phyloP scores from a whole-genome alignment of 176 grass and related monocot genomes.

The Neostapfia colusana region DNA sequence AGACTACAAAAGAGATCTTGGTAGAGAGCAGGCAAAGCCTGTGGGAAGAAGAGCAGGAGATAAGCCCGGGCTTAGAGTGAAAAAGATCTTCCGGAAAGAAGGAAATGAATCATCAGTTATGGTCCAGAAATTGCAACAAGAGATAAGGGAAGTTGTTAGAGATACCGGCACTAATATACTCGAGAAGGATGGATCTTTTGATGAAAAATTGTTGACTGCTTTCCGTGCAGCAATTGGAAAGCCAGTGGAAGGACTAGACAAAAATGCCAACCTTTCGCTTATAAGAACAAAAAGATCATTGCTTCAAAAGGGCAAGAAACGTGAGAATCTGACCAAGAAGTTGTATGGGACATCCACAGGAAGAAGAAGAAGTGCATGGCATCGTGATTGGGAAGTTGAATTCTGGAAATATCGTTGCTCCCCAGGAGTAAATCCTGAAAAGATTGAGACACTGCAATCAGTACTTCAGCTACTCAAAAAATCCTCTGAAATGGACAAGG shows the following conservation, averaged over 20 bases:
- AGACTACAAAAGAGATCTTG: constrained; percentile 49
- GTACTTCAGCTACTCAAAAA: constrained; percentile 88
- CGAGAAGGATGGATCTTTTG: constrained; percentile 61
- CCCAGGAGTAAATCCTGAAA: constrained; percentile 72
- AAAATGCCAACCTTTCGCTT: constrained; percentile 47
- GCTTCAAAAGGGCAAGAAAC: constrained; percentile 74
- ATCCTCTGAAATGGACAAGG: constrained; percentile 54
- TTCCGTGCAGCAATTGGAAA: constrained; percentile 79
- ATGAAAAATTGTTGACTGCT: constrained; percentile 77
- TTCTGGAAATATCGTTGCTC: constrained; percentile 90
- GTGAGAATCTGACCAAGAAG: constrained; percentile 94
- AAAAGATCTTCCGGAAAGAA: constrained; percentile 85
- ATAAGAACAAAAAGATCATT: constrained; percentile 60
- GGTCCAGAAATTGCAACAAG: constrained; percentile 81
- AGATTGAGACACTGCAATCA: constrained; percentile 82
- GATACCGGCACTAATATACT: constrained; percentile 48
- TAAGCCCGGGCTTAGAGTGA: constrained; percentile 69
- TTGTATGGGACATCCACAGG: constrained; percentile 76
- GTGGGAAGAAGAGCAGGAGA: constrained; percentile 60
- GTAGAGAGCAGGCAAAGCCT: constrained; percentile 50
- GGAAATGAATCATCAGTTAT: constrained; percentile 59
- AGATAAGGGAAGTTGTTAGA: constrained; percentile 68
- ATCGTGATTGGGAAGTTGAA: constrained; percentile 89
- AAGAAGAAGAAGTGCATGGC: constrained; percentile 70
- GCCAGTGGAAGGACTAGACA: constrained; percentile 43